These are phyloP conservation scores for Kregervanrija fluxuum DNA, from an alignment of 805 yeast genomes.

Conservation along the genomic window DNA sequence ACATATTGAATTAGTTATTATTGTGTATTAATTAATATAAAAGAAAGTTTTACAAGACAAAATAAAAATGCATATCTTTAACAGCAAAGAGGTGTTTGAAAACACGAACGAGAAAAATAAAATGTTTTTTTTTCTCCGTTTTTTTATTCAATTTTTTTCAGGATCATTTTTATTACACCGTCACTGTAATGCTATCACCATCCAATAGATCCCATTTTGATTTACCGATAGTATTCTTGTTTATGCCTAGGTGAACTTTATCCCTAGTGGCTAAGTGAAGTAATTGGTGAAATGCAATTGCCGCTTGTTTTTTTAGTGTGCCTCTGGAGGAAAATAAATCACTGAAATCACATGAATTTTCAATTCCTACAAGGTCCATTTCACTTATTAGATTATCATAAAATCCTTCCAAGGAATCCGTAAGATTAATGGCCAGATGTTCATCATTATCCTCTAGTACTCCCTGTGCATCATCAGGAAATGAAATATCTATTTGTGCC, in stretches of 20 bases:
- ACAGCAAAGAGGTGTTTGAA: too few relatives aligned
- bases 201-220: slow-evolving; percentile 21
- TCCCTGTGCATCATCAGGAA: slow-evolving; percentile 1
- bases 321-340: not conserved
- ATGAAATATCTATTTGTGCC: slow-evolving; percentile 8
- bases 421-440: not conserved
- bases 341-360: not conserved
- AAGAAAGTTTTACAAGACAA: too few relatives aligned
- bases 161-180: slow-evolving; percentile 2
- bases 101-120: too few relatives aligned
- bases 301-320: slow-evolving; percentile 11
- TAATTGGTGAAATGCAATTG: slow-evolving; percentile 13
- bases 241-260: slow-evolving; percentile 10
- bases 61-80: not conserved
- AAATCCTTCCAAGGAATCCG: not conserved
- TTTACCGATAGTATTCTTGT: slow-evolving; percentile 10
- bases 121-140: not conserved
- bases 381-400: not conserved
- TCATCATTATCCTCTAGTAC: not conserved
- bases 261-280: slow-evolving; percentile 14
- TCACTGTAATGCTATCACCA: slow-evolving; percentile 13
- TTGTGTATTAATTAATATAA: not conserved
- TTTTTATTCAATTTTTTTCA: not conserved
- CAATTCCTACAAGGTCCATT: not conserved
- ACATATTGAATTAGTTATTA: slow-evolving; percentile 5